Evolutionary conservation across 164 flowering plant genomes (phyloP), one percentile per base, ranked within the genome.

Genomic region (Amborella trichopoda): DNA sequence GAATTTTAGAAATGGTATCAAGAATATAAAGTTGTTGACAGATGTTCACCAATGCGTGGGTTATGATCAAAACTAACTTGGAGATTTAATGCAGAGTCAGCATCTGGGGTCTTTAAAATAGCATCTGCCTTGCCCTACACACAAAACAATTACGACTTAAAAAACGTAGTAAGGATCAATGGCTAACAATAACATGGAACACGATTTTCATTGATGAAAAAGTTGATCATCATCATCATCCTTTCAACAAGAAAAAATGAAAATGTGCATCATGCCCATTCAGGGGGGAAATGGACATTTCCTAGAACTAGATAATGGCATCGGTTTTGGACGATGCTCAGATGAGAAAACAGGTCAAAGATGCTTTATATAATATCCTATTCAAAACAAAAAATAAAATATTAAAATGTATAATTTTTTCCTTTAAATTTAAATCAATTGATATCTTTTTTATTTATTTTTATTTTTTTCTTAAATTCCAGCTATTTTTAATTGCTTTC

Each of bases 51-150:
- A 21, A 37, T 8, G n/a, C 16, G n/a, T 37, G 3, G 3, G 41
- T 8, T n/a, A n/a, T n/a, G n/a, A n/a, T n/a, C n/a, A 21, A 52
- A 44, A 52, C 66, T 18, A 53, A 83, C 96, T 50, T 75, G 77
- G 49, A 91, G 55, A 71, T 73, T 78, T 70, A 91, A 70, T 18
- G 85, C 60, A 14, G 94, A 68, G 52, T 69, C 50, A 6, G 83
- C 67, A 46, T 62, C 79, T 2, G 88, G 74, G n/a, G 57, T 55
- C 63, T 75, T 78, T 40, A 87, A 73, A 23, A 54, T 57, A 53
- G 78, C 59, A 25, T 78, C 95, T 28, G 96, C 90, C 66, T 66
- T 82, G 17, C 64, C 88, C 99, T 91, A 74, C 61, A 68, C 46
- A 48, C 22, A 6, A 25, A 51, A 26, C 26, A 40, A 27, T 21